phyloP scores from a whole-genome alignment of 2,329 filamentous ascomycete species.

The Penicillium hesseltinei region DNA sequence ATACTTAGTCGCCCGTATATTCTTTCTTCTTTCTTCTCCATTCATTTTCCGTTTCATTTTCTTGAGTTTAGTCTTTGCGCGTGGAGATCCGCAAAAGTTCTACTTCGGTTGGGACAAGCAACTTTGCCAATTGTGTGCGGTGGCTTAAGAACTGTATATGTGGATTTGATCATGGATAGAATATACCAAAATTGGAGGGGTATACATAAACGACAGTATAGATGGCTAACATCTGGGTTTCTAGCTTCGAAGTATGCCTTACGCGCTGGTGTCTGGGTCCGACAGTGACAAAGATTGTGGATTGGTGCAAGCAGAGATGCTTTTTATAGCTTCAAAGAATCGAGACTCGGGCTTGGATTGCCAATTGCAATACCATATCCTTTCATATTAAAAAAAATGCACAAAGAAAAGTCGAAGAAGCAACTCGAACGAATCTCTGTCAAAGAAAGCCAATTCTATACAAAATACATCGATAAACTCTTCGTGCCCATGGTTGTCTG shows the following conservation, averaged over 20 bases:
- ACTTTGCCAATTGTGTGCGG: no score
- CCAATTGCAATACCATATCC: background rate
- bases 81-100: no score
- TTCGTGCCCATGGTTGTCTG: background rate
- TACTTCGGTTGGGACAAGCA: no score
- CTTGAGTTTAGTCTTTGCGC: no score
- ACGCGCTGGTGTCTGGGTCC: background rate
- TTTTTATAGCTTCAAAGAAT: background rate
- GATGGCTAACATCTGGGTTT: no score
- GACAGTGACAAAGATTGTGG: background rate
- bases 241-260: background rate
- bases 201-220: no score
- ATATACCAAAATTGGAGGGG: no score
- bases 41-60: no score
- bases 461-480: background rate
- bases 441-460: background rate
- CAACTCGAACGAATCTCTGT: background rate
- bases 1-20: no score
- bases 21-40: no score
- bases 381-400: background rate
- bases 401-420: background rate
- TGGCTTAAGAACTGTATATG: no score
- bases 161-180: no score
- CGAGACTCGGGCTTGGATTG: background rate
- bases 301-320: background rate